A percentile compares a stretch with the other conserved stretches of the same genome.
Evolutionary conservation across 257 asterid genomes (phyloP).

Genomic region (Handroanthus guayacan): DNA sequence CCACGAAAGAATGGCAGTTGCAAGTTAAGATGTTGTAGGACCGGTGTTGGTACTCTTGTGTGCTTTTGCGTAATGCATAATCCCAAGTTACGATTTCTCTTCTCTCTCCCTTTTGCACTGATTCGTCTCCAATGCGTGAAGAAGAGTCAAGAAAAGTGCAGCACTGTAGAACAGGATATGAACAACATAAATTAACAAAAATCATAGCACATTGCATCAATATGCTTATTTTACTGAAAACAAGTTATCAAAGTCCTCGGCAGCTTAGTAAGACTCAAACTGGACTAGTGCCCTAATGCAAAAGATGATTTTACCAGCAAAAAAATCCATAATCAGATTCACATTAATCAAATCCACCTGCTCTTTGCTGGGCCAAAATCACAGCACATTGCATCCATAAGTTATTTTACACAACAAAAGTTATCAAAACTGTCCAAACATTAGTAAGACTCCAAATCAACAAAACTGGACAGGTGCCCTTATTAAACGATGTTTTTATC

Average conservation of each 20-base stretch:
- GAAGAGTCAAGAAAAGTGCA: constrained; percentile 49
- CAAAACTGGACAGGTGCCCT: too few species aligned
- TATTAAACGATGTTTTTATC: too few species aligned
- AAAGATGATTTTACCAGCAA: not conserved
- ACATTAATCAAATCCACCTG: too few species aligned
- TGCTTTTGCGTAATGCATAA: constrained; percentile 74
- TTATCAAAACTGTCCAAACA: not conserved
- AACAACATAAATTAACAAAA: constrained; percentile 1
- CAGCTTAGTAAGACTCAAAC: not conserved
- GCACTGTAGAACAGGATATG: constrained; percentile 53
- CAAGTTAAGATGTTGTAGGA: constrained; percentile 91
- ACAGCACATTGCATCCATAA: not conserved
- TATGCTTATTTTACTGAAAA: not conserved
- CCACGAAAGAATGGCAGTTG: constrained; percentile 96
- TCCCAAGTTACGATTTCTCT: constrained; percentile 67
- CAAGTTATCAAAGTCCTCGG: not conserved
- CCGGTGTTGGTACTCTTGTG: constrained; percentile 84
- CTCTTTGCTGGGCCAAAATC: too few species aligned
- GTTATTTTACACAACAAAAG: not conserved
- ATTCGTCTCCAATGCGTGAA: constrained; percentile 45
- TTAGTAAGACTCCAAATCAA: too few species aligned
- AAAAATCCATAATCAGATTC: constrained; percentile 7
- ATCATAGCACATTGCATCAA: not conserved
- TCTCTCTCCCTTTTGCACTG: constrained; percentile 39
- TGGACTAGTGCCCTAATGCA: not conserved